These are phyloP conservation scores for Zasmidium angulare DNA, from an alignment of 2,329 filamentous ascomycete genomes.

Conservation along the genomic window DNA sequence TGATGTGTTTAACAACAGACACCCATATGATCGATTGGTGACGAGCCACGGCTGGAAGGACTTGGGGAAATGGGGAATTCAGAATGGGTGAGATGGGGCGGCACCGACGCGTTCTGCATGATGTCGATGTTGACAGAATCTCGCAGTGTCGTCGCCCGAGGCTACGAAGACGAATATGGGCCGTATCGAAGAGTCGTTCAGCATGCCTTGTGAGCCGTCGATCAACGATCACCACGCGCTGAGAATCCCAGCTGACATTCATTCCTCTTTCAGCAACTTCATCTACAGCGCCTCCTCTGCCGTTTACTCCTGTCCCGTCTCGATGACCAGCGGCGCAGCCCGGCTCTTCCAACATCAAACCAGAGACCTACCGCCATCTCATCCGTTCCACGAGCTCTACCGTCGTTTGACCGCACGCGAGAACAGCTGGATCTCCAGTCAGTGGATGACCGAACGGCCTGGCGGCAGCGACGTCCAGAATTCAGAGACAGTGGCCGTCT, in stretches of 20 bases:
- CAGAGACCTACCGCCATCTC: neutral
- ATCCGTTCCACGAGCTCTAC: conserved; percentile 35
- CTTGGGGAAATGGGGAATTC: conserved; percentile 59
- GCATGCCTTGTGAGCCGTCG: conserved; percentile 9
- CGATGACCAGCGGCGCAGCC: conserved; percentile 22
- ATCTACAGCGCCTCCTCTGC: conserved; percentile 17
- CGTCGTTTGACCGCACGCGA: conserved; percentile 52
- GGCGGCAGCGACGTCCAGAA: conserved; percentile 69
- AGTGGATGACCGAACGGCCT: conserved; percentile 74
- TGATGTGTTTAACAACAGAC: conserved; percentile 42
- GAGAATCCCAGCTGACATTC: neutral
- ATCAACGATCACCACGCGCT: neutral
- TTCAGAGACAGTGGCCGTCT: conserved; percentile 57
- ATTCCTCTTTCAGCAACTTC: conserved; percentile 4
- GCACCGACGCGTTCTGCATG: neutral
- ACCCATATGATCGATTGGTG: conserved; percentile 53
- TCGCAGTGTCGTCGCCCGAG: conserved; percentile 53
- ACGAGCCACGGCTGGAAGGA: conserved; percentile 67
- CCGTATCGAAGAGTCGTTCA: conserved; percentile 14
- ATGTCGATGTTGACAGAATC: too few relatives aligned
- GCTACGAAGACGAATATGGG: conserved; percentile 55
- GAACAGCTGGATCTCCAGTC: conserved; percentile 67
- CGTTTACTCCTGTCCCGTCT: conserved; percentile 19
- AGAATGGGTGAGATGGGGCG: conserved; percentile 46
- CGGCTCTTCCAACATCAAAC: conserved; percentile 8